Evolutionary conservation across 371 early-diverging fungal species (phyloP).

Genomic region (Saksenaea vasiformis): DNA sequence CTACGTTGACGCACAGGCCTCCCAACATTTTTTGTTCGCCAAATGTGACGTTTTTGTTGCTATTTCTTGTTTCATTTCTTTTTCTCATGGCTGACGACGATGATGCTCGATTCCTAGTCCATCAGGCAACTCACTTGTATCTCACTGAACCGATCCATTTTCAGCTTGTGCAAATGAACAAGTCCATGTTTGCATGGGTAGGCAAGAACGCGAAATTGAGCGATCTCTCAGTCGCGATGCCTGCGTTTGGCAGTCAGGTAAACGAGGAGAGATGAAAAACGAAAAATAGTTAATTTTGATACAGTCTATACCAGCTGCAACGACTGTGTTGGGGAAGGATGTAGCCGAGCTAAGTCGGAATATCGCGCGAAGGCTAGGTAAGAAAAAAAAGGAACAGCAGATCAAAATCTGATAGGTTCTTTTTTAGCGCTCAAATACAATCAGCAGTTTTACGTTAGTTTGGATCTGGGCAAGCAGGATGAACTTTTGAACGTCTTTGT

Average conservation of each 20-base stretch:
- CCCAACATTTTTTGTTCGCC: background rate
- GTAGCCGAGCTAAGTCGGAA: conserved; percentile 43
- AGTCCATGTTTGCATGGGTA: conserved; percentile 40
- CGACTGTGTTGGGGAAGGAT: conserved; percentile 48
- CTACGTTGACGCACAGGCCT: too few species aligned
- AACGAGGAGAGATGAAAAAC: background rate
- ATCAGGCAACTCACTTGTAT: conserved; percentile 45
- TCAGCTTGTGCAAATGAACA: conserved; percentile 41
- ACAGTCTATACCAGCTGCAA: conserved; percentile 40
- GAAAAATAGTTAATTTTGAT: background rate
- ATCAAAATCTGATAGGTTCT: background rate
- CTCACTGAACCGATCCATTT: conserved; percentile 42
- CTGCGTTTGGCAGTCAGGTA: conserved; percentile 34
- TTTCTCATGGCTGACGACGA: conserved; percentile 5
- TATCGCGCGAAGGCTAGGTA: conserved; percentile 46
- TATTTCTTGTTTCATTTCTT: conserved; percentile 4
- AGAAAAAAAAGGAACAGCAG: background rate
- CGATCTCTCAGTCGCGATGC: conserved; percentile 48
- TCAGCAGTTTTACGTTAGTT: conserved; percentile 45
- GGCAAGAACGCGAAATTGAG: conserved; percentile 41
- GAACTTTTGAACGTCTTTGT: conserved; percentile 46
- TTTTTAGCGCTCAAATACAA: conserved; percentile 38
- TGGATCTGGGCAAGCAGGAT: conserved; percentile 36
- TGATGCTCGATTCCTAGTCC: conserved; percentile 35
- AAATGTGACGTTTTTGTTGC: background rate